These are phyloP conservation scores for Dacryopinax primogenitus DNA, from an alignment of 768 basidiomycete species.

Conservation along the genomic window DNA sequence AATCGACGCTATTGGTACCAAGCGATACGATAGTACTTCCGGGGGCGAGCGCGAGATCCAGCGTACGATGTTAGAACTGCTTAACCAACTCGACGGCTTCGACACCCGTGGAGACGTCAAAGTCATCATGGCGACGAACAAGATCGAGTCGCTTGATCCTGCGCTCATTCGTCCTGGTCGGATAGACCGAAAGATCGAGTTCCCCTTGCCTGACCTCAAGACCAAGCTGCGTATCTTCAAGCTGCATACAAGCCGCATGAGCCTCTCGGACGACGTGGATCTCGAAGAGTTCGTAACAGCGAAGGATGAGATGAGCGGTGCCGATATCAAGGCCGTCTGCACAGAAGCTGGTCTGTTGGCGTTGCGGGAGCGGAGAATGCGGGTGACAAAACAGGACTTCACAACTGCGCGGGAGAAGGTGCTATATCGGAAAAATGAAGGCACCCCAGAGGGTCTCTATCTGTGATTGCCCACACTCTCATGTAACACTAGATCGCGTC, in stretches of 20 bases:
- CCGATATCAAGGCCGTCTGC: slow-evolving; percentile 98
- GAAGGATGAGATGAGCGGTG: slow-evolving; percentile 92
- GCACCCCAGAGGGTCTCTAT: slow-evolving; percentile 80
- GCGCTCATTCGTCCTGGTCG: slow-evolving; percentile 96
- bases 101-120: slow-evolving; percentile 99
- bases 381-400: slow-evolving; percentile 85
- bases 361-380: slow-evolving; percentile 85
- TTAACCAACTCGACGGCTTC: slow-evolving; percentile 99
- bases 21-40: slow-evolving; percentile 98
- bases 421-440: slow-evolving; percentile 94
- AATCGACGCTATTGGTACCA: slow-evolving; percentile 96
- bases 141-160: slow-evolving; percentile 92
- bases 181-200: slow-evolving; percentile 98
- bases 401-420: slow-evolving; percentile 89
- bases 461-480: slow-evolving; percentile 30
- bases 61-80: slow-evolving; percentile 94
- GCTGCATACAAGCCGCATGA: slow-evolving; percentile 93
- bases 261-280: slow-evolving; percentile 71
- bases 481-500: neutral
- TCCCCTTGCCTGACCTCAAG: slow-evolving; percentile 93
- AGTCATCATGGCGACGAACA: slow-evolving; percentile 99
- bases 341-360: slow-evolving; percentile 97
- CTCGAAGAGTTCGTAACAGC: slow-evolving; percentile 90
- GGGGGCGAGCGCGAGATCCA: slow-evolving; percentile 99
- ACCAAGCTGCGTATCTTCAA: slow-evolving; percentile 98